phyloP scores from a whole-genome alignment of 2,329 filamentous ascomycete genomes.

The Aspergillus sp. region DNA sequence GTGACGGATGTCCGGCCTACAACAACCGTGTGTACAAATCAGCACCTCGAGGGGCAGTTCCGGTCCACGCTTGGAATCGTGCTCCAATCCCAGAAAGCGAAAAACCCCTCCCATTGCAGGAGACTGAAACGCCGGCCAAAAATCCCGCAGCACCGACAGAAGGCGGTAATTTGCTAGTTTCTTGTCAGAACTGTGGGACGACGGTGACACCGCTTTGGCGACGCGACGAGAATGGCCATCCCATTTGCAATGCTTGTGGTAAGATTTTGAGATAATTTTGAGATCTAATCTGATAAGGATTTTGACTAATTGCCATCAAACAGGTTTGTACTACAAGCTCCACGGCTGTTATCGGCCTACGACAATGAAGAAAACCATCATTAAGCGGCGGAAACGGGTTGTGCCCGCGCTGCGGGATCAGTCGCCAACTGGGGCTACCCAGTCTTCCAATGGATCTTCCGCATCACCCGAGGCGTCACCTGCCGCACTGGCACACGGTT shows the following conservation, averaged over 20 bases:
- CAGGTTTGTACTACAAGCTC: slow-evolving; percentile 92
- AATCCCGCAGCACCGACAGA: slow-evolving; percentile 14
- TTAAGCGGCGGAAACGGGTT: slow-evolving; percentile 91
- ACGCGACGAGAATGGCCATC: slow-evolving; percentile 88
- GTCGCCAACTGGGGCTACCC: slow-evolving; percentile 35
- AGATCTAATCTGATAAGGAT: too few relatives aligned
- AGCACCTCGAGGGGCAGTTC: slow-evolving; percentile 49
- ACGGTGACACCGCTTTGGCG: slow-evolving; percentile 96
- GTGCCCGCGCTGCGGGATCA: slow-evolving; percentile 66
- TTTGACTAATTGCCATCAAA: slow-evolving; percentile 1
- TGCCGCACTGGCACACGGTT: slow-evolving; percentile 21
- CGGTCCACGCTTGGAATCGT: slow-evolving; percentile 27
- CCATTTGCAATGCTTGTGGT: slow-evolving; percentile 98
- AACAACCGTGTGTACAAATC: slow-evolving; percentile 94
- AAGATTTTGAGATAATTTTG: slow-evolving; percentile 36
- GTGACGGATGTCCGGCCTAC: slow-evolving; percentile 91
- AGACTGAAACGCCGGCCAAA: slow-evolving; percentile 20
- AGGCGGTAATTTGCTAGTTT: slow-evolving; percentile 61
- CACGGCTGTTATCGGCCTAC: slow-evolving; percentile 90
- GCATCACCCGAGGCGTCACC: slow-evolving; percentile 37
- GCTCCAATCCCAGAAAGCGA: slow-evolving; percentile 24
- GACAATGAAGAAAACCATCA: slow-evolving; percentile 98
- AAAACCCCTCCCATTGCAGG: slow-evolving; percentile 10
- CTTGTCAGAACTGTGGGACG: slow-evolving; percentile 94
- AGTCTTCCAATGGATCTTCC: slow-evolving; percentile 40